Conservation (phyloP, 83 land plant genomes). For the Diphasiastrum complanatum region DNA sequence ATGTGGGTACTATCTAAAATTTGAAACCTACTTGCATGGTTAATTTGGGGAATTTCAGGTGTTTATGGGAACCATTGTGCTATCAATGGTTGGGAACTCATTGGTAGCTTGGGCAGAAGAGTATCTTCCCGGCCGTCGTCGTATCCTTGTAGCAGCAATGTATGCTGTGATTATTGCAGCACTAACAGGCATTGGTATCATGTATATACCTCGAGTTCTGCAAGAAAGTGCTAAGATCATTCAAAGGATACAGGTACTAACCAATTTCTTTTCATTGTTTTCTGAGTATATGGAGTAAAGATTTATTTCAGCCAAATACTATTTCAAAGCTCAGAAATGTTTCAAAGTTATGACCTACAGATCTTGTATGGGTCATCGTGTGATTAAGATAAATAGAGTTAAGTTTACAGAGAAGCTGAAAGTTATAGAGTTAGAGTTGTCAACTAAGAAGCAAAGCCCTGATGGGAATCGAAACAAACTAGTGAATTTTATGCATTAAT, state of each 20-base stretch:
- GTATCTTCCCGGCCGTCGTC: conserved; percentile 22
- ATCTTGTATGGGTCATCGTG: no score
- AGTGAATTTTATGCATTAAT: no score
- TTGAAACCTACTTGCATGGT: background rate
- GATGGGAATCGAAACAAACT: no score
- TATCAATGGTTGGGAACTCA: conserved; percentile 23
- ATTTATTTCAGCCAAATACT: no score
- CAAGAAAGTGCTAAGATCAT: conserved; percentile 27
- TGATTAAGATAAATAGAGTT: no score
- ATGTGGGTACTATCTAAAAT: background rate
- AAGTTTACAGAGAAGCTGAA: no score
- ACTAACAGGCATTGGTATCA: conserved; percentile 16
- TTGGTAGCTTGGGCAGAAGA: conserved; percentile 22
- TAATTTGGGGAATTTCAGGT: conserved; percentile 10
- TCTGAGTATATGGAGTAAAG: background rate
- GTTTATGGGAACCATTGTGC: conserved; percentile 20
- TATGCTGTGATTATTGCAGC: conserved; percentile 22
- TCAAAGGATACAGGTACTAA: conserved; percentile 13
- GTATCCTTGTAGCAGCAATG: conserved; percentile 17
- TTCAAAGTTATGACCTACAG: no score
- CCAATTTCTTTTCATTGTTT: no score
- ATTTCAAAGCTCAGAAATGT: no score
- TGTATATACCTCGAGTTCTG: conserved; percentile 17
- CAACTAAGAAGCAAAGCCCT: no score
- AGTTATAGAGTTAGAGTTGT: no score